Conservation (phyloP, 345 rosid species). For the Boechera stricta region DNA sequence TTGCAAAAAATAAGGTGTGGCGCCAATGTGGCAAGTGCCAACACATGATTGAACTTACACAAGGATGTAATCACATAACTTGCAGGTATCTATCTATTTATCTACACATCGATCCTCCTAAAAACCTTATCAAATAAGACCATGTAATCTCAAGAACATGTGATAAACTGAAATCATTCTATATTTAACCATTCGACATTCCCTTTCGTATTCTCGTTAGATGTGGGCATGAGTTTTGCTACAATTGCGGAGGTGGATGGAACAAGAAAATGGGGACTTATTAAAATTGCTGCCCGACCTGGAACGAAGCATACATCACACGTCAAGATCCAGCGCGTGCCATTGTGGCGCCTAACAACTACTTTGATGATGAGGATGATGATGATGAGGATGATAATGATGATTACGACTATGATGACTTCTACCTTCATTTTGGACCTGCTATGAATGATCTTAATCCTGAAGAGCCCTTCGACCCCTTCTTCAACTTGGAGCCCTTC, state of each 20-base stretch:
- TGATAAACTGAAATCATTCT: neutral
- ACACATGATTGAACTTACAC: constrained; percentile 59
- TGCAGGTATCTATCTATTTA: constrained; percentile 55
- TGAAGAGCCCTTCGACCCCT: constrained; percentile 32
- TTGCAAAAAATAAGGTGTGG: constrained; percentile 55
- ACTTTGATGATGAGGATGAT: constrained; percentile 15
- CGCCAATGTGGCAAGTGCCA: constrained; percentile 59
- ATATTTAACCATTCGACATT: constrained; percentile 13
- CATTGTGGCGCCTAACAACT: constrained; percentile 8
- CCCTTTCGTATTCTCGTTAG: constrained; percentile 40
- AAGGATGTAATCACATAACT: constrained; percentile 67
- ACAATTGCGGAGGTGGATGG: constrained; percentile 58
- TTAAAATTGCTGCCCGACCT: constrained; percentile 45
- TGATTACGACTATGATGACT: constrained; percentile 15
- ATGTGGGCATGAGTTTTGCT: constrained; percentile 64
- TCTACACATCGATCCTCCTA: neutral
- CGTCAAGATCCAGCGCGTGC: constrained; percentile 18
- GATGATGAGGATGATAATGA: constrained; percentile 15
- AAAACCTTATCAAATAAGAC: neutral
- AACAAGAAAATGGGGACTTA: constrained; percentile 47
- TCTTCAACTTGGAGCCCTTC: constrained; percentile 30
- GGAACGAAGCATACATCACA: constrained; percentile 49
- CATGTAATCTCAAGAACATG: neutral
- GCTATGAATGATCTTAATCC: neutral
- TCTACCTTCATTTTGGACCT: neutral